Evolutionary conservation across 495 filamentous ascomycete genomes (phyloP).

Genomic region (Penicillium dipodomyicola): DNA sequence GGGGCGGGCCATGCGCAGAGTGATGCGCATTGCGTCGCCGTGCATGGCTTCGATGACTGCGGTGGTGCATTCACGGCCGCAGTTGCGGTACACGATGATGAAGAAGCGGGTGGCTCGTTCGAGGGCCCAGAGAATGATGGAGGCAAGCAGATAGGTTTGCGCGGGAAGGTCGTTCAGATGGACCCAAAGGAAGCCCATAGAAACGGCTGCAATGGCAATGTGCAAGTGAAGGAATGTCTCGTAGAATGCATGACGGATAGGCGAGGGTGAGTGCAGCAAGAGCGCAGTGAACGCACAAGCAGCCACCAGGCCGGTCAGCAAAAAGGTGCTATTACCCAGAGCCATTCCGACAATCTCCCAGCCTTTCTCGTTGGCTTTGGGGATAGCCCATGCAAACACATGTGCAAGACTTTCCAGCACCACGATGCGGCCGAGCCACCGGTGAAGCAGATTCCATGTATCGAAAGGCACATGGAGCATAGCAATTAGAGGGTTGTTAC

Average conservation of each 20-base stretch:
- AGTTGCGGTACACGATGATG: slow-evolving; percentile 70
- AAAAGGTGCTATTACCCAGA: slow-evolving; percentile 53
- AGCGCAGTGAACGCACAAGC: slow-evolving; percentile 53
- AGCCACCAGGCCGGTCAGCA: slow-evolving; percentile 53
- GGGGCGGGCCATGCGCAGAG: slow-evolving; percentile 71
- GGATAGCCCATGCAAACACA: slow-evolving; percentile 61
- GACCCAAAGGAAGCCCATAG: slow-evolving; percentile 64
- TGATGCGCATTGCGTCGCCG: slow-evolving; percentile 80
- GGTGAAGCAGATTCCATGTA: slow-evolving; percentile 76
- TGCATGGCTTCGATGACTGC: slow-evolving; percentile 74
- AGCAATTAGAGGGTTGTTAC: slow-evolving; percentile 67
- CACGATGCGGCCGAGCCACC: slow-evolving; percentile 76
- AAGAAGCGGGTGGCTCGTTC: slow-evolving; percentile 70
- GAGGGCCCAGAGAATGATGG: slow-evolving; percentile 71
- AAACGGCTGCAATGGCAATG: slow-evolving; percentile 62
- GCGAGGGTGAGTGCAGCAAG: slow-evolving; percentile 64
- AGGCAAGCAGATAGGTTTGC: slow-evolving; percentile 61
- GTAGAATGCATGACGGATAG: slow-evolving; percentile 90
- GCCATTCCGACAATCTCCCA: slow-evolving; percentile 56
- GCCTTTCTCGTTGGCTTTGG: slow-evolving; percentile 62
- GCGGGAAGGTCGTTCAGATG: slow-evolving; percentile 68
- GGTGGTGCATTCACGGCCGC: slow-evolving; percentile 59
- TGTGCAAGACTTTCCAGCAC: slow-evolving; percentile 63
- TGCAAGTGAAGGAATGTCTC: slow-evolving; percentile 88
- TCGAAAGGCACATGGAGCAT: slow-evolving; percentile 68